A percentile compares a stretch with the other conserved stretches of the same genome.
phyloP scores from a whole-genome alignment of 345 rosid genomes.

The Odontarrhena argentea region DNA sequence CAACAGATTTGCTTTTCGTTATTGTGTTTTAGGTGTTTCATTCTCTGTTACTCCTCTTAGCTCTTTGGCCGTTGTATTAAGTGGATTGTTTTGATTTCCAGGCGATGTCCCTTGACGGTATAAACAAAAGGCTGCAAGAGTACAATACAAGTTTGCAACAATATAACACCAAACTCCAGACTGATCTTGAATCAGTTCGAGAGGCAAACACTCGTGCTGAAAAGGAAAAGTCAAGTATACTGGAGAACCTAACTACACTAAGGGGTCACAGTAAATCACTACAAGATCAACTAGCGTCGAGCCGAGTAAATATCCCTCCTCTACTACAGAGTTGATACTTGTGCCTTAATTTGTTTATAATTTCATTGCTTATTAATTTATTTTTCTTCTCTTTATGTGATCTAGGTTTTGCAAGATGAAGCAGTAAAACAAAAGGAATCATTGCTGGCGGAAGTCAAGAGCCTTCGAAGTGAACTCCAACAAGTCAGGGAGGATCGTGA shows the following conservation, averaged over 20 bases:
- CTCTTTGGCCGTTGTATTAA: slow-evolving; percentile 2
- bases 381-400: slow-evolving; percentile 10
- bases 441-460: slow-evolving; percentile 61
- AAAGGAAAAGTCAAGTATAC: slow-evolving; percentile 72
- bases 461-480: slow-evolving; percentile 79
- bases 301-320: slow-evolving; percentile 55
- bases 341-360: not conserved
- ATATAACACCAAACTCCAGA: slow-evolving; percentile 73
- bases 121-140: slow-evolving; percentile 77
- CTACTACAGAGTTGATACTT: not conserved
- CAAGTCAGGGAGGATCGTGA: slow-evolving; percentile 90
- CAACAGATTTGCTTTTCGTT: not conserved
- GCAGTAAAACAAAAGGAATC: slow-evolving; percentile 68
- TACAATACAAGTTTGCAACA: slow-evolving; percentile 83
- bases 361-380: not conserved
- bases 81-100: slow-evolving; percentile 34
- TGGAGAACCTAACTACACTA: slow-evolving; percentile 78
- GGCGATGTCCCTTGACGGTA: slow-evolving; percentile 69
- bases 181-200: slow-evolving; percentile 58
- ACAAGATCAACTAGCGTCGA: slow-evolving; percentile 73
- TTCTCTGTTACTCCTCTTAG: not conserved
- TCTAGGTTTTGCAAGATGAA: slow-evolving; percentile 73
- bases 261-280: slow-evolving; percentile 81
- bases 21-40: slow-evolving; percentile 1
- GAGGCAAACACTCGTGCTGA: slow-evolving; percentile 69